Conservation (phyloP, 805 yeast genomes). For the Sugiyamaella valdiviana region DNA sequence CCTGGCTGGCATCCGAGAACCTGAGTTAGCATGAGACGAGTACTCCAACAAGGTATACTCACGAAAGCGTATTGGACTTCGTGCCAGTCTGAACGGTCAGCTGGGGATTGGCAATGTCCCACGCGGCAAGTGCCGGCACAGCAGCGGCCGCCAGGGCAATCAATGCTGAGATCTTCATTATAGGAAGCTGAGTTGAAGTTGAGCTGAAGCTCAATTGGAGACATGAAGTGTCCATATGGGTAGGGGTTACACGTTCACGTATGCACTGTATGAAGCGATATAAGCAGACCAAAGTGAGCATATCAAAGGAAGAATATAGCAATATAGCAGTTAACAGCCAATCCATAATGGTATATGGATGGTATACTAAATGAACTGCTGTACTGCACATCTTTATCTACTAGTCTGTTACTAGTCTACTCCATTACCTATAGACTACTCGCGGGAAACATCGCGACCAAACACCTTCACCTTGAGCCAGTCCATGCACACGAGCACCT, state of each 20-base stretch:
- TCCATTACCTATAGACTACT: too few species aligned
- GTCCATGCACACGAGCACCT: conserved; percentile 76
- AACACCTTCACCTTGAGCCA: conserved; percentile 84
- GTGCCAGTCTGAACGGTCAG: conserved; percentile 19
- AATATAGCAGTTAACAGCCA: too few species aligned
- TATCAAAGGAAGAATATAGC: too few species aligned
- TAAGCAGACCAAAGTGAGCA: too few species aligned
- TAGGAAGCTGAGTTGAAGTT: not conserved
- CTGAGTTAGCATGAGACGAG: not conserved
- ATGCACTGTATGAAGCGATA: too few species aligned
- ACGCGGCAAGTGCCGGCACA: conserved; percentile 19
- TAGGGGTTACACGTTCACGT: too few species aligned
- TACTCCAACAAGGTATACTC: not conserved
- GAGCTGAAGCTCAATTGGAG: not conserved
- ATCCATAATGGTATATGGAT: too few species aligned
- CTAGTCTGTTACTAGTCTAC: too few species aligned
- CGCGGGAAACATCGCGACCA: conserved; percentile 92
- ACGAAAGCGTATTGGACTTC: conserved; percentile 2
- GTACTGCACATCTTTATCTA: too few species aligned
- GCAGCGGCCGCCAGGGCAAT: conserved; percentile 6
- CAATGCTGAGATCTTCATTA: not conserved
- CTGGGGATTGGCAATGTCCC: conserved; percentile 23
- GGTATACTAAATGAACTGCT: too few species aligned
- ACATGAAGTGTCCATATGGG: not conserved
- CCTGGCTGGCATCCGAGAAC: not conserved